These are phyloP conservation scores for Didymella exigua DNA, from an alignment of 2,329 filamentous ascomycete genomes.

Conservation along the genomic window DNA sequence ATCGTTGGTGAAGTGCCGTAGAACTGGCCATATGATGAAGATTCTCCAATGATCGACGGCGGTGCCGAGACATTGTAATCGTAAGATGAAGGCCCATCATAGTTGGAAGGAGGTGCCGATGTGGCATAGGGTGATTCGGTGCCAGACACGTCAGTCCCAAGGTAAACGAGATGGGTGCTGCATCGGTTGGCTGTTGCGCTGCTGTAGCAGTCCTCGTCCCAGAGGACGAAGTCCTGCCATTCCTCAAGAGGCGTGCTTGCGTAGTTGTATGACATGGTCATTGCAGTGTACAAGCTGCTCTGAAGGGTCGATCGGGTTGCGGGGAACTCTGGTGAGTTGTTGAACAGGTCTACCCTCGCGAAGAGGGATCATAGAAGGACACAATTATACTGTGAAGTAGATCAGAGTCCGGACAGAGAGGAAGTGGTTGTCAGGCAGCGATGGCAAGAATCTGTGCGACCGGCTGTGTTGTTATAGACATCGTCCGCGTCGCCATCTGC, in stretches of 20 bases:
- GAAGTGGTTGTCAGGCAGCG: neutral
- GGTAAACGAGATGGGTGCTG: neutral
- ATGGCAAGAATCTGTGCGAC: constrained; percentile 1
- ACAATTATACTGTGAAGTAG: neutral
- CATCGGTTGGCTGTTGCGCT: constrained; percentile 2
- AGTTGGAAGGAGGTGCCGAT: constrained; percentile 34
- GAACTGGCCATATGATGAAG: constrained; percentile 30
- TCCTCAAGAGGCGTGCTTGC: constrained; percentile 25
- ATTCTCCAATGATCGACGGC: constrained; percentile 35
- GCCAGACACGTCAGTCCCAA: neutral
- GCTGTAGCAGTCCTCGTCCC: constrained; percentile 40
- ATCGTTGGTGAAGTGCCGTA: constrained; percentile 36
- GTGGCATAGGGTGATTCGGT: constrained; percentile 6
- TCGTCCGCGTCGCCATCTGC: constrained; percentile 1
- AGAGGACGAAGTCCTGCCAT: constrained; percentile 40
- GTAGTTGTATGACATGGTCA: constrained; percentile 26
- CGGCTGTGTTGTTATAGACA: constrained; percentile 12
- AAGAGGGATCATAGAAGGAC: constrained; percentile 12
- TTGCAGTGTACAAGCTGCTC: neutral
- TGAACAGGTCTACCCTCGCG: neutral
- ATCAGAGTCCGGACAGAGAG: neutral
- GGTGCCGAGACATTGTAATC: constrained; percentile 38
- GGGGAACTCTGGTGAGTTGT: neutral
- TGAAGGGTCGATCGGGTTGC: too few relatives aligned
- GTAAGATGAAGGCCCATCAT: constrained; percentile 33